Conservation (phyloP, 768 basidiomycete species). For the Lepiota venenata region DNA sequence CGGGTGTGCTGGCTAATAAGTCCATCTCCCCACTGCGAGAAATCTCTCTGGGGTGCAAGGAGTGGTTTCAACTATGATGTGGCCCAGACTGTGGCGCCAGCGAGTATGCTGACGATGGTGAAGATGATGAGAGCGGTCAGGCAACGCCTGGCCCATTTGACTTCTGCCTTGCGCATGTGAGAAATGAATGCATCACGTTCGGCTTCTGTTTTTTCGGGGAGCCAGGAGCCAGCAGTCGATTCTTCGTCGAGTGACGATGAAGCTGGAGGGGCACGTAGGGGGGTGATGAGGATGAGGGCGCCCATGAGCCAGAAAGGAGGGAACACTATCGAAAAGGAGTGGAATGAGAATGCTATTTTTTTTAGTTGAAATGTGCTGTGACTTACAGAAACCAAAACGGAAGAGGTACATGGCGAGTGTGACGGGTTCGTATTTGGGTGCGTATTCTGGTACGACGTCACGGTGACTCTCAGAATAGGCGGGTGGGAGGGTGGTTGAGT, state of each 20-base stretch:
- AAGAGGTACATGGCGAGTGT: constrained; percentile 62
- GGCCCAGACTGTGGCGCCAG: constrained; percentile 31
- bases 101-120: constrained; percentile 25
- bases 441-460: constrained; percentile 31
- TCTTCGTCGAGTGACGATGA: constrained; percentile 15
- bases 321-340: constrained; percentile 39
- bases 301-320: constrained; percentile 62
- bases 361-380: not conserved
- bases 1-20: no score
- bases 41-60: no score
- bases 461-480: constrained; percentile 40
- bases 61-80: not conserved
- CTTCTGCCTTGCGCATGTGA: constrained; percentile 43
- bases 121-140: constrained; percentile 50
- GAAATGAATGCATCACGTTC: constrained; percentile 45
- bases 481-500: constrained; percentile 26
- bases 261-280: constrained; percentile 40
- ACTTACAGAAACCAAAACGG: constrained; percentile 61
- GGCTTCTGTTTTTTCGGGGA: constrained; percentile 50
- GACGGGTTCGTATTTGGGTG: constrained; percentile 40
- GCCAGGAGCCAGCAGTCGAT: constrained; percentile 37
- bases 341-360: not conserved
- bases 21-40: no score
- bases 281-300: constrained; percentile 50
- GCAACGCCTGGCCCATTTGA: constrained; percentile 57